phyloP scores from a whole-genome alignment of 768 basidiomycete species.

The Leucocoprinus birnbaumii region DNA sequence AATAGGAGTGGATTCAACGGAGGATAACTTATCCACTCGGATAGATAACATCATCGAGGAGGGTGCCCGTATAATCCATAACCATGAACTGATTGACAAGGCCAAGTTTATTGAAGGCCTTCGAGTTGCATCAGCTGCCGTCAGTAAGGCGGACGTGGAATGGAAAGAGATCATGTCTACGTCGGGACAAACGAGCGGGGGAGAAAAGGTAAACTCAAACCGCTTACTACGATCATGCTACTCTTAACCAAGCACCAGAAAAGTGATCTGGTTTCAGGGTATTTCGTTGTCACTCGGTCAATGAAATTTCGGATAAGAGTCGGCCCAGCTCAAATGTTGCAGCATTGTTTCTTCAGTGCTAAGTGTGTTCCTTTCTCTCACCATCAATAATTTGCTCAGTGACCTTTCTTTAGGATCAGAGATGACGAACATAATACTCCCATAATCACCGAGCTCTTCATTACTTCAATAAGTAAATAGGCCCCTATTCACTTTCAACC shows the following conservation, averaged over 20 bases:
- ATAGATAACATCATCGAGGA: not conserved
- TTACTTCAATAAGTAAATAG: slow-evolving; percentile 26
- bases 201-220: slow-evolving; percentile 7
- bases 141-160: slow-evolving; percentile 20
- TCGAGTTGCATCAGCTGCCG: slow-evolving; percentile 15
- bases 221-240: too few species aligned
- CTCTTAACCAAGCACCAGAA: not conserved
- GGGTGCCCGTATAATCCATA: slow-evolving; percentile 3
- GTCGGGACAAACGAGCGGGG: slow-evolving; percentile 10
- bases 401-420: slow-evolving; percentile 11
- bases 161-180: slow-evolving; percentile 31
- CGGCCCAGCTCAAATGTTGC: slow-evolving; percentile 29
- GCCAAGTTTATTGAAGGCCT: slow-evolving; percentile 27
- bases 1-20: not conserved
- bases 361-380: slow-evolving; percentile 27
- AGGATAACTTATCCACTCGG: not conserved
- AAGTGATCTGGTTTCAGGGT: slow-evolving; percentile 33
- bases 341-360: slow-evolving; percentile 35
- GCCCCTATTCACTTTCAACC: slow-evolving; percentile 31
- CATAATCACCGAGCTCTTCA: slow-evolving; percentile 32
- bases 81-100: slow-evolving; percentile 24
- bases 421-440: slow-evolving; percentile 21
- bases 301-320: slow-evolving; percentile 39
- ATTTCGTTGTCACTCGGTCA: slow-evolving; percentile 34
- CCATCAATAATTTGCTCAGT: not conserved